Percentiles rank a stretch among this genome's conserved stretches.
Conservation (phyloP, 768 basidiomycete genomes). For the Steccherinum ochraceum region DNA sequence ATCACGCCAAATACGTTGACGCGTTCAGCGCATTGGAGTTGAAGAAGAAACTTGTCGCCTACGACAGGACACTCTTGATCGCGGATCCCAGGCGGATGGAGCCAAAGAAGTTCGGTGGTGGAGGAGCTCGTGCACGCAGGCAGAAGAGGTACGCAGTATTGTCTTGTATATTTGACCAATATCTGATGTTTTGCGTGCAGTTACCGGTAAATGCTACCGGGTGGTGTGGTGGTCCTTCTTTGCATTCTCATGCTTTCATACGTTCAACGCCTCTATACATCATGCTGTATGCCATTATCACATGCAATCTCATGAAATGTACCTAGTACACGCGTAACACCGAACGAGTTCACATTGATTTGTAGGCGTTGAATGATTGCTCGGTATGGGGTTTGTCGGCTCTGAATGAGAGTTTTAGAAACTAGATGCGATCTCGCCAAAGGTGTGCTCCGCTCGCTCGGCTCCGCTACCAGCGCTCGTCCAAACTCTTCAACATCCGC, state of each 20-base stretch:
- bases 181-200: slow-evolving; percentile 29
- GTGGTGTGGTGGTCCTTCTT: slow-evolving; percentile 27
- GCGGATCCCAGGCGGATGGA: slow-evolving; percentile 97
- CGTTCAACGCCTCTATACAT: slow-evolving; percentile 15
- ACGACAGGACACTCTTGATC: slow-evolving; percentile 87
- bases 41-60: slow-evolving; percentile 96
- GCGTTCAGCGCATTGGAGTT: slow-evolving; percentile 95
- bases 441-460: background rate
- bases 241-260: slow-evolving; percentile 40
- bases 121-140: slow-evolving; percentile 95
- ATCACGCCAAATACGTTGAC: slow-evolving; percentile 98
- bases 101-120: slow-evolving; percentile 99
- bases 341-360: slow-evolving; percentile 5
- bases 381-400: background rate
- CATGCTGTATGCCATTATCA: slow-evolving; percentile 29
- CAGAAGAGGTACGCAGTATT: slow-evolving; percentile 75
- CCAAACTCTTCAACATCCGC: too few relatives aligned
- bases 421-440: background rate
- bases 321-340: slow-evolving; percentile 15
- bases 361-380: slow-evolving; percentile 1
- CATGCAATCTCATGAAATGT: slow-evolving; percentile 26
- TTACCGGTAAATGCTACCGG: slow-evolving; percentile 71
- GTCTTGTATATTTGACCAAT: background rate
- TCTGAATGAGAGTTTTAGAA: background rate
- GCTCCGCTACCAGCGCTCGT: too few relatives aligned